Evolutionary conservation across 2,329 filamentous ascomycete species (phyloP), one percentile per base, ranked within the genome.

Genomic region (Sclerotinia spermophila): DNA sequence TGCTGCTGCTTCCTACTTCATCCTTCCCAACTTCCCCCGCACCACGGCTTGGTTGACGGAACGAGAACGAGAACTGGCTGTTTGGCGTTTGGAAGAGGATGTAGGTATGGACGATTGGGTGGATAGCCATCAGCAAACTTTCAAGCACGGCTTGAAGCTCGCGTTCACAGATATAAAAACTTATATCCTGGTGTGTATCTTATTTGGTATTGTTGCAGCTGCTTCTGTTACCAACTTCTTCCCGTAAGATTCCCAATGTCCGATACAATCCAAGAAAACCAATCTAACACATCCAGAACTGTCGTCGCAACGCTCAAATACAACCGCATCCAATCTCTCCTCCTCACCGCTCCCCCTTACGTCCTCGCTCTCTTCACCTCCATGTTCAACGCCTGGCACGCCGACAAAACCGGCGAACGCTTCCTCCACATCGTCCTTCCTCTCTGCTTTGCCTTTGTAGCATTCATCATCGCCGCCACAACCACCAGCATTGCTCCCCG

Each of bases 261-360:
- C 8, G 11, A 24, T 40, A 53, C n/a, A 2, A 30, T 8, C 8
- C 10, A 27, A 38, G 24, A 53, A 19, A 40, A 53, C 6, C 11
- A 53, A 2, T 53, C 35, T 66, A 86, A 85, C 64, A 73, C 72
- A 79, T 76, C 71, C 17, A 78, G 77, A 0, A 90, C 90, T 0
- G 89, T 94, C 69, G 90, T 93, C 64, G 82, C 84, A 71, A 90
- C 89, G 8, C 84, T 93, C 2, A 85, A 87, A n/a, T 91, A 90
- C 78, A 83, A 80, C 71, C 82, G 84, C 24, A 87, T 89, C 64
- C 80, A 83, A 38, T 87, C 89, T 0, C 84, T 91, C 5, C 84
- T 91, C 21, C 82, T 92, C 68, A 90, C 88, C 0, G 86, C 85
- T 0, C 90, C 90, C 0, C 89, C 89, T 1, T 92, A 90, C 77